Evolutionary conservation across 371 early-diverging fungal genomes (phyloP).

Genomic region (Lichtheimia corymbifera): DNA sequence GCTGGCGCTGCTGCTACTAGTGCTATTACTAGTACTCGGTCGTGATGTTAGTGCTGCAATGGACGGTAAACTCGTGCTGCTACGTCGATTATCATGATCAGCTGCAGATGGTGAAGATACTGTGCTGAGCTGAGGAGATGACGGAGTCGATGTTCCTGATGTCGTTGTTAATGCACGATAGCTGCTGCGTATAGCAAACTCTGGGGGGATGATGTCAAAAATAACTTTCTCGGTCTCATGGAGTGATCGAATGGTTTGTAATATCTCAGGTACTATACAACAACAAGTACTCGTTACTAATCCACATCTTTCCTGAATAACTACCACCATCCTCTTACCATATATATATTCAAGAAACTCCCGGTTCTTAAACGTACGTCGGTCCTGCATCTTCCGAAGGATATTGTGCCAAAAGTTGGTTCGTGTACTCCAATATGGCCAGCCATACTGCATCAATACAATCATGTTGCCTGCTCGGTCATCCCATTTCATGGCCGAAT

Average conservation of each 20-base stretch:
- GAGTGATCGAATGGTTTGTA: constrained; percentile 38
- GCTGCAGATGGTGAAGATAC: constrained; percentile 9
- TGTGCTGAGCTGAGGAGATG: constrained; percentile 13
- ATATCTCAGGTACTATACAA: constrained; percentile 34
- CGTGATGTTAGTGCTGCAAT: background rate
- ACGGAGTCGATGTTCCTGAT: constrained; percentile 7
- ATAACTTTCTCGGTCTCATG: constrained; percentile 39
- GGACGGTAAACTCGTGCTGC: background rate
- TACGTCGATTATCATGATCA: background rate
- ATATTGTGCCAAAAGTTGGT: constrained; percentile 47
- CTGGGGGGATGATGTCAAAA: constrained; percentile 53
- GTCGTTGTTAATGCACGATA: constrained; percentile 19
- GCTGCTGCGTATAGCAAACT: constrained; percentile 42
- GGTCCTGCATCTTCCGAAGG: constrained; percentile 40
- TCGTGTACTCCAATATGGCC: constrained; percentile 51
- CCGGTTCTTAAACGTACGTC: constrained; percentile 41
- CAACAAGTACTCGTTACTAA: background rate
- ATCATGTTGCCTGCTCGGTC: constrained; percentile 52
- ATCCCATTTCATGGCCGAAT: constrained; percentile 51
- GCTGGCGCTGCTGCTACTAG: background rate
- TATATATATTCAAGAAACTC: constrained; percentile 49
- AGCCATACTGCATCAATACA: constrained; percentile 54
- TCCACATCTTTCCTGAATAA: background rate
- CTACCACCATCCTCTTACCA: constrained; percentile 19
- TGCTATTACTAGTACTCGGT: background rate